Evolutionary conservation across 1,139 yeast species (phyloP).

Genomic region (Blastobotrys elegans): DNA sequence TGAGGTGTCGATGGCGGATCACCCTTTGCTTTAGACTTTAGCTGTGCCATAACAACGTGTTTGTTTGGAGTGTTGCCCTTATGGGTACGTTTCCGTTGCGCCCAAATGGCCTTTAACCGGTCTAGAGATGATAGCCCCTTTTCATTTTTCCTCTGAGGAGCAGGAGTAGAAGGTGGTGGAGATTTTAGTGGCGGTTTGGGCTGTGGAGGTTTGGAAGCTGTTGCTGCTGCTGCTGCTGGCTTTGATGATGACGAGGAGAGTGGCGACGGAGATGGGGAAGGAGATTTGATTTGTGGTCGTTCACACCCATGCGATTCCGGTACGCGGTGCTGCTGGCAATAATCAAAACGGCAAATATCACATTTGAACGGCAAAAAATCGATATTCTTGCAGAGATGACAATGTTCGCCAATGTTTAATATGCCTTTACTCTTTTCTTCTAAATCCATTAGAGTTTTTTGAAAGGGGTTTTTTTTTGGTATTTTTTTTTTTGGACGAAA

Average conservation of each 20-base stretch:
- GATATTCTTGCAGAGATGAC: conserved; percentile 44
- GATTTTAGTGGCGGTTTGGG: background rate
- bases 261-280: conserved; percentile 3
- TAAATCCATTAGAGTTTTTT: conserved; percentile 8
- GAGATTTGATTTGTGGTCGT: conserved; percentile 6
- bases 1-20: conserved; percentile 49
- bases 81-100: conserved; percentile 11
- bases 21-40: conserved; percentile 61
- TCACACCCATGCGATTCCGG: conserved; percentile 44
- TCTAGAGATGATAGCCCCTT: background rate
- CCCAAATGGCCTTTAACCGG: conserved; percentile 2
- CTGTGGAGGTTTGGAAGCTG: background rate
- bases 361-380: conserved; percentile 58
- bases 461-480: background rate
- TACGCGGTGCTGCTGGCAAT: conserved; percentile 48
- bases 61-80: conserved; percentile 15
- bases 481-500: background rate
- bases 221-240: too few species aligned
- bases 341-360: conserved; percentile 44
- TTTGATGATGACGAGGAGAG: conserved; percentile 1
- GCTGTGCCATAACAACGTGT: conserved; percentile 36
- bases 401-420: conserved; percentile 52
- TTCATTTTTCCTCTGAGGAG: background rate
- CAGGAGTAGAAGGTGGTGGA: background rate
- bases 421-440: conserved; percentile 35